phyloP scores from a whole-genome alignment of 257 asterid genomes.

The Verbascum thapsus region DNA sequence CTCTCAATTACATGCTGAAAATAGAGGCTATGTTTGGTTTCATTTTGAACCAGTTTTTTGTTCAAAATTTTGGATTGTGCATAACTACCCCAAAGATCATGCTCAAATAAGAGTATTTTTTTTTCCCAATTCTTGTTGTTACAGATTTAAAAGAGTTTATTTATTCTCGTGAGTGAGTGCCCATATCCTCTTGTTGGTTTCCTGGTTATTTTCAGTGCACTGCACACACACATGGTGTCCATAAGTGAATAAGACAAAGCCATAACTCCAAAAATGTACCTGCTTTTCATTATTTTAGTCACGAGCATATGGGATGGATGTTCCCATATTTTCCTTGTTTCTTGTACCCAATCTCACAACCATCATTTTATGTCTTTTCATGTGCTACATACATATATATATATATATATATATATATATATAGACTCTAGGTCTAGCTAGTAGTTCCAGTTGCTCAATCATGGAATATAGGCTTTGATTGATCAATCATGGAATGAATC shows the following conservation, averaged over 20 bases:
- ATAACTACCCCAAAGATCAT: too few species aligned
- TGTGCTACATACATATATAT: slow-evolving; percentile 36
- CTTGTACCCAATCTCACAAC: not conserved
- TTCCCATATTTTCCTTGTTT: slow-evolving; percentile 2
- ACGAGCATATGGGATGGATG: slow-evolving; percentile 42
- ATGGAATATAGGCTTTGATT: slow-evolving; percentile 32
- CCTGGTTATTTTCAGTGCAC: slow-evolving; percentile 35
- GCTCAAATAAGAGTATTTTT: too few species aligned
- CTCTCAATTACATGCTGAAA: too few species aligned
- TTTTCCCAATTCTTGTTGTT: too few species aligned
- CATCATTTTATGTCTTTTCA: slow-evolving; percentile 35
- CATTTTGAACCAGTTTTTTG: too few species aligned
- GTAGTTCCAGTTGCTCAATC: too few species aligned
- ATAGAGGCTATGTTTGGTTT: too few species aligned
- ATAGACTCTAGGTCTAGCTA: too few species aligned
- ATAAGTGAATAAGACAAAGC: slow-evolving; percentile 37
- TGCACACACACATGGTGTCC: not conserved
- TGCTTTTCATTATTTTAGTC: slow-evolving; percentile 39
- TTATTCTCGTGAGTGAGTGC: not conserved
- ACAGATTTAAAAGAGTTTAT: too few species aligned
- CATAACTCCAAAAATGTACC: slow-evolving; percentile 32
- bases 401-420: not conserved
- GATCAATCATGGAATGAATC: too few species aligned
- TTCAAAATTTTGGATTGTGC: too few species aligned
- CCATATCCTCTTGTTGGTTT: not conserved